These are phyloP conservation scores for Zostera marina DNA, from an alignment of 116 monocot species.

Conservation along the genomic window DNA sequence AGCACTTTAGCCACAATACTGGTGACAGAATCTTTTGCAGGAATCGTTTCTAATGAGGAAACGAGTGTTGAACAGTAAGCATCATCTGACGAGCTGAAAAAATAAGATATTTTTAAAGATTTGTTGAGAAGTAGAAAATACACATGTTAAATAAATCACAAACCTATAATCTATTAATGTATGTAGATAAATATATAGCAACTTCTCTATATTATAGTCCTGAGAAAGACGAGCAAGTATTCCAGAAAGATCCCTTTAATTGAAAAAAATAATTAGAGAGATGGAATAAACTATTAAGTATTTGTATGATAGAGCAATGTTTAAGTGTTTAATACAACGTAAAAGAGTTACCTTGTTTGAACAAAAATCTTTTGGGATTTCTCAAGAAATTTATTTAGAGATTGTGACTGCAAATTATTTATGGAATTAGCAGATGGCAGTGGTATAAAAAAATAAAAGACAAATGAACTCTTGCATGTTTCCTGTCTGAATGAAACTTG, in stretches of 20 bases:
- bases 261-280: neutral
- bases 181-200: constrained; percentile 43
- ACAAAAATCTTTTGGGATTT: constrained; percentile 45
- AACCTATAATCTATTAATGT: constrained; percentile 57
- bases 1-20: constrained; percentile 50
- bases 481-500: too few species aligned
- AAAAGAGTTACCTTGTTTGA: constrained; percentile 34
- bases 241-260: constrained; percentile 53
- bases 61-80: constrained; percentile 22
- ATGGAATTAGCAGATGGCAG: neutral
- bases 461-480: neutral
- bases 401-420: constrained; percentile 44
- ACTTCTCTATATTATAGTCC: constrained; percentile 62
- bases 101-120: constrained; percentile 8
- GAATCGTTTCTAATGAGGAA: constrained; percentile 32
- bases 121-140: neutral
- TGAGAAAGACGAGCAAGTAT: constrained; percentile 49
- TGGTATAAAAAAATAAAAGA: neutral
- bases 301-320: neutral
- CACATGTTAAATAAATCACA: neutral
- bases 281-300: neutral
- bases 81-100: constrained; percentile 42
- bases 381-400: constrained; percentile 27
- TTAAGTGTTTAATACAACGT: neutral
- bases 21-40: constrained; percentile 26